Conservation (phyloP, 2,329 filamentous ascomycete species). For the Delphinella strobiligena region DNA sequence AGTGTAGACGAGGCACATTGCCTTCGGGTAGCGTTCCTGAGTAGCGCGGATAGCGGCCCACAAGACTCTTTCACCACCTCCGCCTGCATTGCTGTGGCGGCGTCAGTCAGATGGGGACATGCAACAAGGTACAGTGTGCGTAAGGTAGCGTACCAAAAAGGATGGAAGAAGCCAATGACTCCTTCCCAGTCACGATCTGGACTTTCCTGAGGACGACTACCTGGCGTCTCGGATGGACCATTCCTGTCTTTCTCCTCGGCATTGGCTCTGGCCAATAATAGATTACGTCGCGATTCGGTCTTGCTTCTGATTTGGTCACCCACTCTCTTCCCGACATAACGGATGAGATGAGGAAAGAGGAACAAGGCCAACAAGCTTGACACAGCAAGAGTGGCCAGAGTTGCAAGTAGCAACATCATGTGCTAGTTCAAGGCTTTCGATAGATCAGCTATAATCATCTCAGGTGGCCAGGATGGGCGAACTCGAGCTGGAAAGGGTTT, state of each 20-base stretch:
- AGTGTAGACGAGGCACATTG: slow-evolving; percentile 86
- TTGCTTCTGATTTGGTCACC: slow-evolving; percentile 11
- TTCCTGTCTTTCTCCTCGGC: slow-evolving; percentile 6
- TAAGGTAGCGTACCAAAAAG: slow-evolving; percentile 61
- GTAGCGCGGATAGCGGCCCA: slow-evolving; percentile 93
- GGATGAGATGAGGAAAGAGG: slow-evolving; percentile 1
- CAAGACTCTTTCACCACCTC: slow-evolving; percentile 87
- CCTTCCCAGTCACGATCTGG: slow-evolving; percentile 60
- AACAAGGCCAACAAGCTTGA: not conserved
- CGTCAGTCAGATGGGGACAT: not conserved
- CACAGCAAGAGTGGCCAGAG: slow-evolving; percentile 1
- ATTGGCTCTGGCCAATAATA: slow-evolving; percentile 9
- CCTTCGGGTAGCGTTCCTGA: slow-evolving; percentile 76
- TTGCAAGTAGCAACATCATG: too few relatives aligned
- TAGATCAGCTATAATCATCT: too few relatives aligned
- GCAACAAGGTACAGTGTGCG: not conserved
- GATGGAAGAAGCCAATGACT: slow-evolving; percentile 92
- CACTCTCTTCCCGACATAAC: slow-evolving; percentile 5
- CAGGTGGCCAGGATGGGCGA: too few relatives aligned
- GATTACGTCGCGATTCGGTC: slow-evolving; percentile 9
- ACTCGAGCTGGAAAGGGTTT: too few relatives aligned
- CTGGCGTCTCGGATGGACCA: not conserved
- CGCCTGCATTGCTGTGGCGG: slow-evolving; percentile 71
- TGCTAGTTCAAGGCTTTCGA: too few relatives aligned
- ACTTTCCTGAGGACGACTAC: not conserved